A percentile compares a stretch with the other conserved stretches of the same genome.
Conservation (phyloP, 257 asterid species). For the Pogostemon cablin region DNA sequence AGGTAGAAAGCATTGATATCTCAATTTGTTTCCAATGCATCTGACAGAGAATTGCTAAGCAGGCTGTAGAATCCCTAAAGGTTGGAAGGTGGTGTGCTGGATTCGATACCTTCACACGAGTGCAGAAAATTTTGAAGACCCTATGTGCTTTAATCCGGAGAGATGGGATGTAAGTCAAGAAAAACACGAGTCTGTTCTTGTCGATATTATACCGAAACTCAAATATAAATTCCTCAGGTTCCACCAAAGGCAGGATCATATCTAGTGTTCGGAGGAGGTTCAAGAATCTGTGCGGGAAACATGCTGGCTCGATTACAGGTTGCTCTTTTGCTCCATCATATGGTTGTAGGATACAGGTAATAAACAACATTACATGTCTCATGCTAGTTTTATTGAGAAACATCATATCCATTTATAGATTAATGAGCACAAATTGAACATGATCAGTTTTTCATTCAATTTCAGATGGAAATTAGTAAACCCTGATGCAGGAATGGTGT, state of each 20-base stretch:
- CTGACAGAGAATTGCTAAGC: background rate
- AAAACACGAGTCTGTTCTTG: background rate
- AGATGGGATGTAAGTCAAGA: constrained; percentile 57
- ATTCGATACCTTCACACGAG: constrained; percentile 53
- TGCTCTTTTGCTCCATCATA: constrained; percentile 50
- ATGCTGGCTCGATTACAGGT: constrained; percentile 65
- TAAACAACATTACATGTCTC: background rate
- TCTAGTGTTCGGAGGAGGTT: constrained; percentile 63
- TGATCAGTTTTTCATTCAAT: background rate
- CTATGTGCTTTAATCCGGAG: constrained; percentile 59
- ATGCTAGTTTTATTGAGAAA: background rate
- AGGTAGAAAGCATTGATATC: constrained; percentile 34
- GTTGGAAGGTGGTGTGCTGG: constrained; percentile 65
- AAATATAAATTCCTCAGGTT: constrained; percentile 33
- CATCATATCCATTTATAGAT: background rate
- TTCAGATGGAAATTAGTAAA: constrained; percentile 55
- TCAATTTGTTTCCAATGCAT: background rate
- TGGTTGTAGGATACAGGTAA: constrained; percentile 59
- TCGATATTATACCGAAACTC: background rate
- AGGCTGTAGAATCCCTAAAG: constrained; percentile 65
- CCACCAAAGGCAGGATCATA: constrained; percentile 51
- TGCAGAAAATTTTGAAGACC: constrained; percentile 62
- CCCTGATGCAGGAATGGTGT: constrained; percentile 41
- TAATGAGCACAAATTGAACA: background rate
- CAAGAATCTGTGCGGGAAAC: constrained; percentile 64